Evolutionary conservation across 1,284 basidiomycete species (phyloP).

Genomic region (Trametes pubescens): DNA sequence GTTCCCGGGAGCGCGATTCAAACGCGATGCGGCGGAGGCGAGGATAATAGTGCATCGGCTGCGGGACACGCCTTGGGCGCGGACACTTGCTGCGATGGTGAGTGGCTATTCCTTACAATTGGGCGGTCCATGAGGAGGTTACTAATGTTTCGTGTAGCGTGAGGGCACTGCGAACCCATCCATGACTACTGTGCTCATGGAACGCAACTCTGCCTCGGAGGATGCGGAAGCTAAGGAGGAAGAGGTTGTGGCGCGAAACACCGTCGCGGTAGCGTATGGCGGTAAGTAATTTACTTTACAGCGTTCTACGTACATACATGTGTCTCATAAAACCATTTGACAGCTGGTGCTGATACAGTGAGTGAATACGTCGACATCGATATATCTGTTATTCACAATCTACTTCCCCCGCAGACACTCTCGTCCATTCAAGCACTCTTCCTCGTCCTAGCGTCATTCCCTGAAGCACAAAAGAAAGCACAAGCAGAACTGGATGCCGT

Average conservation of each 20-base stretch:
- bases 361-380: not conserved
- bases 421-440: conserved; percentile 31
- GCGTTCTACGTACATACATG: not conserved
- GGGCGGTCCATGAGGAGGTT: too few relatives aligned
- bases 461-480: conserved; percentile 40
- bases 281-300: not conserved
- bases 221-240: conserved; percentile 7
- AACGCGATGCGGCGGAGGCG: conserved; percentile 19
- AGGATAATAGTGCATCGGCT: not conserved
- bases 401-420: conserved; percentile 8
- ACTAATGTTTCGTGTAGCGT: conserved; percentile 5
- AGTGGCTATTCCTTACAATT: not conserved
- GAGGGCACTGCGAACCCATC: conserved; percentile 12
- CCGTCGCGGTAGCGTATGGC: conserved; percentile 7
- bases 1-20: conserved; percentile 21
- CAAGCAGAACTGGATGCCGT: conserved; percentile 43
- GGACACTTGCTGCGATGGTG: conserved; percentile 21
- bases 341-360: conserved; percentile 19
- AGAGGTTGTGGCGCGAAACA: conserved; percentile 10
- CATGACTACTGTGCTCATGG: conserved; percentile 14
- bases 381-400: not conserved
- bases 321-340: not conserved
- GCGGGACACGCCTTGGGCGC: conserved; percentile 18
- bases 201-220: not conserved
- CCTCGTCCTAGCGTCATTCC: conserved; percentile 39